phyloP scores from a whole-genome alignment of 129 eudicot species.

The Mikania micrantha region DNA sequence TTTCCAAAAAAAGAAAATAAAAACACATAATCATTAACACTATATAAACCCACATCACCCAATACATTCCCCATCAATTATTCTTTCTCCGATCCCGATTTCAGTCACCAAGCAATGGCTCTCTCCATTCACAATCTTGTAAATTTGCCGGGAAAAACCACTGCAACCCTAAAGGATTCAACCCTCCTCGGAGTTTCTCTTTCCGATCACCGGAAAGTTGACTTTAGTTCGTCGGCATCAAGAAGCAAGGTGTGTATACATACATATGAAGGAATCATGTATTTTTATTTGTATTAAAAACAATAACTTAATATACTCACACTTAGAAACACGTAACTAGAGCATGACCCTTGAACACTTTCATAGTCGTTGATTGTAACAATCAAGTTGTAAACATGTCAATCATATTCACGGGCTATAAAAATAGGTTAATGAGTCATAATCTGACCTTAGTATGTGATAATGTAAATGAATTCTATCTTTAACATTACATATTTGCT shows the following conservation, averaged over 20 bases:
- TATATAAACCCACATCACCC: constrained; percentile 10
- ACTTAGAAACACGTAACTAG: no score
- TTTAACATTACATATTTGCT: no score
- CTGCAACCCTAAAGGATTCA: constrained; percentile 43
- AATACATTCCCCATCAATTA: constrained; percentile 4
- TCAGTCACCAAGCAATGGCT: constrained; percentile 44
- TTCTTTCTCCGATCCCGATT: not conserved
- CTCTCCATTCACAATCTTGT: constrained; percentile 46
- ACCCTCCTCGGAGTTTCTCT: constrained; percentile 47
- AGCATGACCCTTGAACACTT: no score
- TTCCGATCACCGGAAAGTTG: constrained; percentile 33
- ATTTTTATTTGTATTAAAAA: no score
- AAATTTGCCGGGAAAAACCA: constrained; percentile 29
- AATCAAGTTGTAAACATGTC: no score
- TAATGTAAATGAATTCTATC: no score
- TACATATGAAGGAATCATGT: not conserved
- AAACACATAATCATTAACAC: not conserved
- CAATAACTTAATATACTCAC: no score
- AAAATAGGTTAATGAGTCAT: no score
- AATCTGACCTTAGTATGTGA: no score
- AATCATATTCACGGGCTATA: no score
- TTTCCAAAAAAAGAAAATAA: constrained; percentile 8
- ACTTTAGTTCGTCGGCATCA: constrained; percentile 29
- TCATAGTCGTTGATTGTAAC: no score
- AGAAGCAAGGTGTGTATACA: constrained; percentile 49